Conservation (phyloP, 805 yeast species). For the Suhomyces prunicola region DNA sequence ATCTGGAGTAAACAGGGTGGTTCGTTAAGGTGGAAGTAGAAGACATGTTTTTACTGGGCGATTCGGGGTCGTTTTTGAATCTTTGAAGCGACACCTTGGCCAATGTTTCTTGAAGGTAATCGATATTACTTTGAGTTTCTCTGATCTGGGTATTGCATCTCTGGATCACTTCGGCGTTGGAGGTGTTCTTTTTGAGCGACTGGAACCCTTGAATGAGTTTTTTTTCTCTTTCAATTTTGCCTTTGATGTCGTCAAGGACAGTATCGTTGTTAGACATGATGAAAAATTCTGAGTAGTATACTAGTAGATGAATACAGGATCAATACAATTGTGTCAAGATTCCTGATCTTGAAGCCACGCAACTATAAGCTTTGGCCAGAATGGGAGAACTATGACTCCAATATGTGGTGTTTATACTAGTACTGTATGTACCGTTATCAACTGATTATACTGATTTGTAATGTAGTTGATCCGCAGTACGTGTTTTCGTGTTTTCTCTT, state of each 20-base stretch:
- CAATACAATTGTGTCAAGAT: neutral
- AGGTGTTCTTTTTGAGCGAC: slow-evolving; percentile 71
- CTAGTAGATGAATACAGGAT: too few species aligned
- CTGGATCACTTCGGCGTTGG: slow-evolving; percentile 79
- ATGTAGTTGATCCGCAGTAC: too few species aligned
- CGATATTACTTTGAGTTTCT: slow-evolving; percentile 89
- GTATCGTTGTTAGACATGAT: slow-evolving; percentile 19
- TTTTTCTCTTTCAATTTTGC: slow-evolving; percentile 83
- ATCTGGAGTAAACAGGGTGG: slow-evolving; percentile 50
- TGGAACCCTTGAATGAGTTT: slow-evolving; percentile 88
- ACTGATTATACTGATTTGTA: too few species aligned
- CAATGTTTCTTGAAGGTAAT: slow-evolving; percentile 77
- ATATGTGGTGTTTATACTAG: too few species aligned
- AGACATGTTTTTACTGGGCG: slow-evolving; percentile 8
- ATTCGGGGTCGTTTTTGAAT: slow-evolving; percentile 8
- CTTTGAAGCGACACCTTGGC: slow-evolving; percentile 50
- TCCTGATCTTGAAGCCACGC: neutral
- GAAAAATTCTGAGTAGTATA: neutral
- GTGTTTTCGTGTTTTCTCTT: too few species aligned
- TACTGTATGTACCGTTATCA: too few species aligned
- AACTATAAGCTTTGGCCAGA: neutral
- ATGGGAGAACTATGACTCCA: neutral
- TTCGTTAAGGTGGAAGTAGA: neutral
- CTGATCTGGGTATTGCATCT: slow-evolving; percentile 86
- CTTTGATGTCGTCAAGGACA: slow-evolving; percentile 62